Percentiles rank a stretch among this genome's conserved stretches.
Conservation (phyloP, 1,284 basidiomycete genomes). For the Ustilago tritici region DNA sequence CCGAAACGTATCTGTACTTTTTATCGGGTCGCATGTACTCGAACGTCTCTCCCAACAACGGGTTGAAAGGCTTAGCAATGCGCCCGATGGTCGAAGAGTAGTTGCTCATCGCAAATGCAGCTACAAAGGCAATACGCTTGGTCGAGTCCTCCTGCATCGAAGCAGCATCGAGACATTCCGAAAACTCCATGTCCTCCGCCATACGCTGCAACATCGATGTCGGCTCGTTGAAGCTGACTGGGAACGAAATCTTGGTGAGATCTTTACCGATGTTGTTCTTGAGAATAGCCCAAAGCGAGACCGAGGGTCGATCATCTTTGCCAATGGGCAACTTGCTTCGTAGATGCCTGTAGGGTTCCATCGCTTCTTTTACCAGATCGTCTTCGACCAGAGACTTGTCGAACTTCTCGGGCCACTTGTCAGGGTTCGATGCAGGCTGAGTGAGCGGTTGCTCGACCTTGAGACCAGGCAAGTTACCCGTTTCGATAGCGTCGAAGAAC, state of each 20-base stretch:
- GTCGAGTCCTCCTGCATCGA: conserved; percentile 81
- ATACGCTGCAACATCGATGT: conserved; percentile 85
- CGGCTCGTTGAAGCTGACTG: conserved; percentile 86
- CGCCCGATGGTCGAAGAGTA: conserved; percentile 88
- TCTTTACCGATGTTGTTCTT: conserved; percentile 98
- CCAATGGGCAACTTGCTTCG: conserved; percentile 78
- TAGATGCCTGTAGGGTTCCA: conserved; percentile 76
- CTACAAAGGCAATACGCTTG: conserved; percentile 89
- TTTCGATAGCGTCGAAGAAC: conserved; percentile 96
- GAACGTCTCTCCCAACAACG: conserved; percentile 82
- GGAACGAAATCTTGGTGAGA: conserved; percentile 93
- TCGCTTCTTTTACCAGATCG: conserved; percentile 17
- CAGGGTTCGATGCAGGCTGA: conserved; percentile 22
- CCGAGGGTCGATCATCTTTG: conserved; percentile 85
- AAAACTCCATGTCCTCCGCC: conserved; percentile 71
- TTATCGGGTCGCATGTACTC: conserved; percentile 87
- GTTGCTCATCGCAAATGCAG: conserved; percentile 97
- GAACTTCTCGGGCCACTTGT: conserved; percentile 46
- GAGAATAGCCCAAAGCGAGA: conserved; percentile 93
- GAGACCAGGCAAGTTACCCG: conserved; percentile 71
- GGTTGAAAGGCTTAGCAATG: conserved; percentile 70
- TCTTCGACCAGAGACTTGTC: conserved; percentile 51
- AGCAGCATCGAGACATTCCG: conserved; percentile 78
- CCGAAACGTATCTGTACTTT: conserved; percentile 88
- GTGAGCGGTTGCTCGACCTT: conserved; percentile 56